Evolutionary conservation across 768 basidiomycete genomes (phyloP), one percentile per base, ranked within the genome.

Genomic region (Lepiota venenata): DNA sequence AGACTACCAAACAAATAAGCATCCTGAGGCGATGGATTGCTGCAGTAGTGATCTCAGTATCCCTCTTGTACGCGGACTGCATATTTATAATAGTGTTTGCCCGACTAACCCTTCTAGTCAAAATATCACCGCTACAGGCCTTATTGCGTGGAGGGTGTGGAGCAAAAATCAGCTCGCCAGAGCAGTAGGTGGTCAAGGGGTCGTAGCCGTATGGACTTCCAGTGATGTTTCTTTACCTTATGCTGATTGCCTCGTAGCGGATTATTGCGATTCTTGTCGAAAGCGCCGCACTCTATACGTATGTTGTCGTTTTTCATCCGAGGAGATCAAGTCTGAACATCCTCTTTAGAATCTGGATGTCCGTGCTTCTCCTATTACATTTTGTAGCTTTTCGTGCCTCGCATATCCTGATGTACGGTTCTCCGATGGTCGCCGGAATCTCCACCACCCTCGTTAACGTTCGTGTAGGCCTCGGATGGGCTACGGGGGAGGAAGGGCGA

Each of bases 391-490:
- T 2, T 2, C 1, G 3, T 43, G 50, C 16, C 14, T 42, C 50
- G 16, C 25, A 32, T 15, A 18, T 36, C 5, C 2, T 52, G 18
- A 10, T 52, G 12, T 43, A 29, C 14, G 21, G 50, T 36, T 12
- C 29, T 10, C 40, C 55, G 11, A 41, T n/a, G 11, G 27, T 50
- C 9, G 32, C 47, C 9, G 55, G 55, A 11, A 56, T 56, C 15
- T 35, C 48, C 11, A 21, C 44, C 11, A 56, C 35, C 25, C 39
- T 56, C 5, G 50, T 56, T 38, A 56, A 56, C 29, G 48, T 56
- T 12, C 47, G 55, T 4, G 55, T 50, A 14, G 48, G 48, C 20
- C 43, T 56, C 15, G 52, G 44, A 3, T 47, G 52, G 27, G 43
- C 44, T 11, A 32, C 32, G 32, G 32, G 32, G 8, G 32, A 32